Conservation (phyloP, 2,329 filamentous ascomycete genomes). For the Botrytis pseudocinerea region DNA sequence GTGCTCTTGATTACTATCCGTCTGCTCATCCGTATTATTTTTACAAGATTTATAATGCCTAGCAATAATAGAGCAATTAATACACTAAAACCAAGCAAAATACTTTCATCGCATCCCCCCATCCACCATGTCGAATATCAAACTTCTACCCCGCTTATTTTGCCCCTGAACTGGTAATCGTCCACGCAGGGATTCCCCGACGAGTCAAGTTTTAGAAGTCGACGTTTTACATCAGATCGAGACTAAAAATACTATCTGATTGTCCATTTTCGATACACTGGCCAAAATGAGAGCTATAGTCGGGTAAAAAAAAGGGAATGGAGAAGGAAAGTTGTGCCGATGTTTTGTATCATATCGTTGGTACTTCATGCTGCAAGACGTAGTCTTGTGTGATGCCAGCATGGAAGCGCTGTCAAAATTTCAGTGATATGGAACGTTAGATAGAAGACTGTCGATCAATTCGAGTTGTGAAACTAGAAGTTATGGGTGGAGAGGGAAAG, state of each 20-base stretch:
- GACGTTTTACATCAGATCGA: conserved; percentile 13
- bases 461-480: neutral
- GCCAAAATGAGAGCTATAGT: neutral
- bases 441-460: neutral
- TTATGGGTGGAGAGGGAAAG: neutral
- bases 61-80: neutral
- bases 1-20: too few species aligned
- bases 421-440: neutral
- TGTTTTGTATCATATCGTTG: neutral
- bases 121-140: neutral
- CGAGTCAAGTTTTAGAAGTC: neutral
- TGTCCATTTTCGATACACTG: neutral
- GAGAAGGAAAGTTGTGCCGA: neutral
- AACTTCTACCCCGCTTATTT: neutral
- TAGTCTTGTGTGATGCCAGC: neutral
- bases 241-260: neutral
- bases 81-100: neutral
- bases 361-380: neutral
- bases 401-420: neutral
- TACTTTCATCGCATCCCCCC: neutral
- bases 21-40: neutral
- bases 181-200: neutral
- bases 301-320: neutral
- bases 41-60: neutral
- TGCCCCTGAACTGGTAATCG: neutral